phyloP scores from a whole-genome alignment of 257 asterid genomes.

The Solanum peruvianum region DNA sequence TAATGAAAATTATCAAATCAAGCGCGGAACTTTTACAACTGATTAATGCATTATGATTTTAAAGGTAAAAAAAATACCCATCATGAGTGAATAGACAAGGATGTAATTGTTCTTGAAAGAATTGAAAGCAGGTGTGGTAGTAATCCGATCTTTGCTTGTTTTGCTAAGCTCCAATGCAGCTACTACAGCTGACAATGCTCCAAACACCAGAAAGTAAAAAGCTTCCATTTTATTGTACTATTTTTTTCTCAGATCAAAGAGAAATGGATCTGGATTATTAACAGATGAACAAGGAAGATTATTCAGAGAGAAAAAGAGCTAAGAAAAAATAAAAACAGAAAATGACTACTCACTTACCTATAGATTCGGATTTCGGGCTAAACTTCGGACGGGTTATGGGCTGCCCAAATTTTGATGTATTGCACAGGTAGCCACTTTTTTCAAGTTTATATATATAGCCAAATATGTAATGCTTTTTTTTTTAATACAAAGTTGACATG shows the following conservation, averaged over 20 bases:
- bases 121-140: conserved; percentile 64
- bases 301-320: neutral
- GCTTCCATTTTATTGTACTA: conserved; percentile 39
- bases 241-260: neutral
- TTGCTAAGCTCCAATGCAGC: conserved; percentile 82
- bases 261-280: neutral
- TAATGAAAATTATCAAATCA: neutral
- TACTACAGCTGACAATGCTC: conserved; percentile 55
- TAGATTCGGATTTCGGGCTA: neutral
- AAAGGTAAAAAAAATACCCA: neutral
- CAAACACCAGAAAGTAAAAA: conserved; percentile 68
- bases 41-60: neutral
- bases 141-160: conserved; percentile 66
- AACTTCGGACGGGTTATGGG: neutral
- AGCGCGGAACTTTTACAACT: neutral
- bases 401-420: neutral
- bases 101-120: conserved; percentile 90
- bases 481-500: too few relatives aligned
- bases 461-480: neutral
- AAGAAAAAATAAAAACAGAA: neutral
- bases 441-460: neutral
- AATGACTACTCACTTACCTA: neutral
- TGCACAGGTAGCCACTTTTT: neutral
- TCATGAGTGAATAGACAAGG: conserved; percentile 71
- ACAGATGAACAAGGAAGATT: too few relatives aligned